These are phyloP conservation scores for Purshia tridentata DNA, from an alignment of 306 rosid species.

Conservation along the genomic window DNA sequence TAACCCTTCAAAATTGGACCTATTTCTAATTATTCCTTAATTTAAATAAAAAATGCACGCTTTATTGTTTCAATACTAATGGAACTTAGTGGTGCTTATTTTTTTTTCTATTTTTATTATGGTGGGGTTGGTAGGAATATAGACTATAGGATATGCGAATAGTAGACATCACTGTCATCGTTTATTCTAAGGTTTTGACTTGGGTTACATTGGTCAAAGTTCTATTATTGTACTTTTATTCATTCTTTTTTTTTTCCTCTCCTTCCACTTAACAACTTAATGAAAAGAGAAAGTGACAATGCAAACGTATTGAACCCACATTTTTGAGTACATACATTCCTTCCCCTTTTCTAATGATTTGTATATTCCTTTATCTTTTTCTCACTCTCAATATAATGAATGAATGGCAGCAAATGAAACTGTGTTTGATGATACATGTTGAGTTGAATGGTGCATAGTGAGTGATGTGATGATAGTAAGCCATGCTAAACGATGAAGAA, in stretches of 20 bases:
- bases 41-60: no score
- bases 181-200: background rate
- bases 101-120: background rate
- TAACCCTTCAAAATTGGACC: no score
- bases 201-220: background rate
- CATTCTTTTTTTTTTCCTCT: background rate
- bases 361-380: no score
- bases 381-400: no score
- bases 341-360: background rate
- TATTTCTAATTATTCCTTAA: no score
- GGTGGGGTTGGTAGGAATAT: background rate
- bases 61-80: no score
- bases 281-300: background rate
- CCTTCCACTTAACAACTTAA: background rate
- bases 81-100: no score
- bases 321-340: constrained; percentile 2
- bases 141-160: background rate
- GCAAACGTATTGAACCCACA: constrained; percentile 18
- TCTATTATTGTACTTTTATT: background rate
- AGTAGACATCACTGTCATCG: background rate
- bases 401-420: no score
- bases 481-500: no score
- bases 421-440: no score
- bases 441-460: no score
- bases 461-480: no score